Evolutionary conservation across 768 basidiomycete species (phyloP).

Genomic region (Artomyces pyxidatus): DNA sequence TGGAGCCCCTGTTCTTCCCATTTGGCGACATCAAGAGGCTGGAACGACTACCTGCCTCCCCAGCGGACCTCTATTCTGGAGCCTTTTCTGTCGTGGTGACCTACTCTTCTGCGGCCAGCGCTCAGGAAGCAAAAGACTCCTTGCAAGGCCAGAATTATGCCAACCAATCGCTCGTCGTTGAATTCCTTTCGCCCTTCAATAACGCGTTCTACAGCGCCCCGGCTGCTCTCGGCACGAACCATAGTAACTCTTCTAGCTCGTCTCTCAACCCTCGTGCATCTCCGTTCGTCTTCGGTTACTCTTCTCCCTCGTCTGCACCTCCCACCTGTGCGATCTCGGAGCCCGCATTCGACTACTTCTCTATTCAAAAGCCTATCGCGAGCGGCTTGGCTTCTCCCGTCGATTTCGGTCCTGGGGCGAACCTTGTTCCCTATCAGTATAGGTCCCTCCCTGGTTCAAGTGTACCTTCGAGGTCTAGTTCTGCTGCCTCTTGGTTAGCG

Average conservation of each 20-base stretch:
- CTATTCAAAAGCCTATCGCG: background rate
- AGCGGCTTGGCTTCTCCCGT: background rate
- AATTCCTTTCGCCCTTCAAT: constrained; percentile 23
- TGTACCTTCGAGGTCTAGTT: constrained; percentile 13
- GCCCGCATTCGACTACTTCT: constrained; percentile 9
- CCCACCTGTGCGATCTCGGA: constrained; percentile 9
- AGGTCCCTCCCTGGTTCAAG: constrained; percentile 11
- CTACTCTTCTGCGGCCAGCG: constrained; percentile 44
- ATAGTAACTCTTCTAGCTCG: constrained; percentile 17
- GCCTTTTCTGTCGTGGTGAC: constrained; percentile 56
- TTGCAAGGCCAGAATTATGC: constrained; percentile 59
- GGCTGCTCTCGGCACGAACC: constrained; percentile 4
- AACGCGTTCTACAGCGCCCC: background rate
- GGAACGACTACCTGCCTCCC: constrained; percentile 33
- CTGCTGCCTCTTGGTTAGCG: constrained; percentile 9
- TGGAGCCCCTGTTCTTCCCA: constrained; percentile 67
- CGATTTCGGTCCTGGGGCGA: background rate
- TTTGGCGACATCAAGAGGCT: constrained; percentile 63
- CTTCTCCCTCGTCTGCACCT: constrained; percentile 10
- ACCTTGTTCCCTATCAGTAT: background rate
- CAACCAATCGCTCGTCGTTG: constrained; percentile 32
- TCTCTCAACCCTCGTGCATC: constrained; percentile 27
- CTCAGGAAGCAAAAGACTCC: constrained; percentile 55
- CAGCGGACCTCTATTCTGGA: constrained; percentile 27
- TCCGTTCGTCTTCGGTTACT: constrained; percentile 19